Evolutionary conservation across 805 yeast species (phyloP).

Genomic region (Myxozyma sirexii): DNA sequence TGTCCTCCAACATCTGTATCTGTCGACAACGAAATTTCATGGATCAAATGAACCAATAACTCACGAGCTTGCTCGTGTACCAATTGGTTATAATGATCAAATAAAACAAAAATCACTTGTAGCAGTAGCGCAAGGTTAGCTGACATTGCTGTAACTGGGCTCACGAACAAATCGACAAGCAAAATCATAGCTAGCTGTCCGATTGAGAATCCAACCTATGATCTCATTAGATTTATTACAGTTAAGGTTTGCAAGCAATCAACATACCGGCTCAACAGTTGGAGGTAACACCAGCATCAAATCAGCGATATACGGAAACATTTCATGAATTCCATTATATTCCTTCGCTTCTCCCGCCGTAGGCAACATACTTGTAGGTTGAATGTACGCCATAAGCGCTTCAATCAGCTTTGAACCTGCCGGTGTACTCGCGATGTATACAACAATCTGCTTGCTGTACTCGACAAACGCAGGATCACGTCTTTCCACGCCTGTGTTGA

Average conservation of each 20-base stretch:
- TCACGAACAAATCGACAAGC: constrained; percentile 74
- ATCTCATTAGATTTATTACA: background rate
- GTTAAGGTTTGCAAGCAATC: background rate
- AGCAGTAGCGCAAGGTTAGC: constrained; percentile 69
- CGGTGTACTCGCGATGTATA: constrained; percentile 55
- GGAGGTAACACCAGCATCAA: constrained; percentile 59
- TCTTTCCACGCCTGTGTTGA: constrained; percentile 66
- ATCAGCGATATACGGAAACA: constrained; percentile 77
- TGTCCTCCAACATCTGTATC: constrained; percentile 43
- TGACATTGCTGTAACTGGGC: constrained; percentile 63
- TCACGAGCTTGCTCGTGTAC: constrained; percentile 85
- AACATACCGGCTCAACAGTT: constrained; percentile 55
- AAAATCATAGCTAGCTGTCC: constrained; percentile 87
- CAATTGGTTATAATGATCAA: constrained; percentile 83
- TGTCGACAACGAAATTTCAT: constrained; percentile 58
- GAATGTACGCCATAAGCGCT: constrained; percentile 65
- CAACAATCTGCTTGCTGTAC: constrained; percentile 76
- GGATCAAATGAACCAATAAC: constrained; percentile 71
- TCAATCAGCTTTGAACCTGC: constrained; percentile 65
- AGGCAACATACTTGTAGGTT: constrained; percentile 91
- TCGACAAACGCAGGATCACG: constrained; percentile 76
- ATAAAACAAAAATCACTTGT: constrained; percentile 75
- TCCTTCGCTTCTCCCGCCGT: constrained; percentile 46
- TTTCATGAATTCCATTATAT: constrained; percentile 42
- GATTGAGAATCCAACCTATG: constrained; percentile 69